phyloP scores from a whole-genome alignment of 768 basidiomycete genomes.

The Phaffia australis region DNA sequence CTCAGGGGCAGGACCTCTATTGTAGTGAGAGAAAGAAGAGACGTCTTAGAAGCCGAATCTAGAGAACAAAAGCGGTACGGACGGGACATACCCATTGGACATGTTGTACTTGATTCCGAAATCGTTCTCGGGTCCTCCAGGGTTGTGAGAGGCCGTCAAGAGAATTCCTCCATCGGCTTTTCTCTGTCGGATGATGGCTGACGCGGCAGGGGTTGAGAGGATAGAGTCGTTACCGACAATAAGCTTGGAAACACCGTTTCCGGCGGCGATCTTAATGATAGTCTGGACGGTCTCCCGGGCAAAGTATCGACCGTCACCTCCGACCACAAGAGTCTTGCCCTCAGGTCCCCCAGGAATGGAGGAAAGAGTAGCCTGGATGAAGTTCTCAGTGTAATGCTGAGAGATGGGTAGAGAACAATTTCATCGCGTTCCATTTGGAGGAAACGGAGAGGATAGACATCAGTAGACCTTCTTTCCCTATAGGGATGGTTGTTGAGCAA shows the following conservation, averaged over 20 bases:
- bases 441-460: background rate
- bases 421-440: too few relatives aligned
- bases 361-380: slow-evolving; percentile 79
- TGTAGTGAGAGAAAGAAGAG: background rate
- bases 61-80: background rate
- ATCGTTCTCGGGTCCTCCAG: slow-evolving; percentile 94
- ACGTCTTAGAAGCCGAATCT: too few relatives aligned
- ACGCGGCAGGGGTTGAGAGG: slow-evolving; percentile 92
- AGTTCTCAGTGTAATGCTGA: slow-evolving; percentile 98
- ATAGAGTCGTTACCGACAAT: slow-evolving; percentile 86
- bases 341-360: slow-evolving; percentile 66
- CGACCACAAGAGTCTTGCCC: slow-evolving; percentile 73
- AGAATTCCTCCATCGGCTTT: slow-evolving; percentile 95
- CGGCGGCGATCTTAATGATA: slow-evolving; percentile 87
- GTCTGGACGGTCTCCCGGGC: slow-evolving; percentile 63
- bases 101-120: slow-evolving; percentile 99
- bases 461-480: slow-evolving; percentile 5
- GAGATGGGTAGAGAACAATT: slow-evolving; percentile 28
- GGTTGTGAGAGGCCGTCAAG: slow-evolving; percentile 93
- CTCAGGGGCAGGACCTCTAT: slow-evolving; percentile 86
- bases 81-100: slow-evolving; percentile 54
- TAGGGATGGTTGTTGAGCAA: slow-evolving; percentile 6
- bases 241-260: slow-evolving; percentile 81
- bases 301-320: slow-evolving; percentile 90
- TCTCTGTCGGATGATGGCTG: slow-evolving; percentile 88